A percentile compares a stretch with the other conserved stretches of the same genome.
Evolutionary conservation across 768 basidiomycete genomes (phyloP).

Genomic region (Kondoa subrosea): DNA sequence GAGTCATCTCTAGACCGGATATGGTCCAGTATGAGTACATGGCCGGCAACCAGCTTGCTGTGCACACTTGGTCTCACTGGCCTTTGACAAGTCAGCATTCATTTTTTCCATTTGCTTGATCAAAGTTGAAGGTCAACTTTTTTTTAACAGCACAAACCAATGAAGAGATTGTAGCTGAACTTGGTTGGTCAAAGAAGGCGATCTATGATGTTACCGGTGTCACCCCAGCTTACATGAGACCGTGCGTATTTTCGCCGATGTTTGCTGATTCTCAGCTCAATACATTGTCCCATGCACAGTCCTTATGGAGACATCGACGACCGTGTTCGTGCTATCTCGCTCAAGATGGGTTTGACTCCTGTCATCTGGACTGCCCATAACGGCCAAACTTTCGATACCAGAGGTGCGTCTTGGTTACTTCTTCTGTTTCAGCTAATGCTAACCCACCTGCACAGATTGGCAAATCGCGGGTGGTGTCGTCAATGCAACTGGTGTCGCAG

Average conservation of each 20-base stretch:
- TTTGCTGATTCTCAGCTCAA: not conserved
- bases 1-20: constrained; percentile 54
- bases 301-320: constrained; percentile 41
- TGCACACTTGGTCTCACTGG: constrained; percentile 64
- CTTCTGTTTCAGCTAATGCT: constrained; percentile 16
- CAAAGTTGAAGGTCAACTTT: no score
- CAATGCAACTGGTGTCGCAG: constrained; percentile 45
- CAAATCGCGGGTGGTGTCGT: constrained; percentile 53
- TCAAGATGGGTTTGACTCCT: constrained; percentile 64
- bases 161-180: constrained; percentile 44
- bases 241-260: constrained; percentile 13
- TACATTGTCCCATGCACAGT: constrained; percentile 30
- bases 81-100: constrained; percentile 40
- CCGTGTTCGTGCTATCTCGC: constrained; percentile 65
- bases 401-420: constrained; percentile 30
- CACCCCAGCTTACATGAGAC: constrained; percentile 52
- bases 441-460: constrained; percentile 45
- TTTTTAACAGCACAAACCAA: constrained; percentile 55
- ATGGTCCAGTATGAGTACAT: constrained; percentile 61
- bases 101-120: constrained; percentile 2
- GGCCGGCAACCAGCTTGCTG: constrained; percentile 58
- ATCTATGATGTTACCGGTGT: constrained; percentile 61
- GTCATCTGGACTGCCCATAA: constrained; percentile 75
- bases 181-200: constrained; percentile 70
- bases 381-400: constrained; percentile 50